Evolutionary conservation across 495 filamentous ascomycete genomes (phyloP).

Genomic region (Friedmanniomyces endolithicus): DNA sequence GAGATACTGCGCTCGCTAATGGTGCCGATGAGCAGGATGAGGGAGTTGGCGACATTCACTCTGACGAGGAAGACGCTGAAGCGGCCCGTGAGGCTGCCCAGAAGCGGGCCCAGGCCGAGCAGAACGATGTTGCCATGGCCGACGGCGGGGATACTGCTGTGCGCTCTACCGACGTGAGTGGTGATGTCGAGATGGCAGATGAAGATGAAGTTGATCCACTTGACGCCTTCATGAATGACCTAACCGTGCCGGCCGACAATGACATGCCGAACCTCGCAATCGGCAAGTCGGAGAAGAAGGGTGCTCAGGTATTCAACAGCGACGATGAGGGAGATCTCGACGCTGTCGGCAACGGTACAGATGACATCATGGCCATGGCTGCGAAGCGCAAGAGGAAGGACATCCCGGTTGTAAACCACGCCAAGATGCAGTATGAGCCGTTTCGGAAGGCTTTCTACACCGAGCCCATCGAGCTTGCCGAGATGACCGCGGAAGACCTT

Average conservation of each 20-base stretch:
- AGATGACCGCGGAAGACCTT: slow-evolving; percentile 78
- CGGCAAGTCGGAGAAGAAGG: slow-evolving; percentile 31
- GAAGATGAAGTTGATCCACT: slow-evolving; percentile 76
- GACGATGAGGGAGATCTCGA: slow-evolving; percentile 68
- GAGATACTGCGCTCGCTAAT: slow-evolving; percentile 45
- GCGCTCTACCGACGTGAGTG: slow-evolving; percentile 21
- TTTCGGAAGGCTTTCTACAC: slow-evolving; percentile 92
- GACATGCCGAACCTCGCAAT: slow-evolving; percentile 17
- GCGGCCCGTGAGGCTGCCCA: slow-evolving; percentile 70
- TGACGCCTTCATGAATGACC: slow-evolving; percentile 87
- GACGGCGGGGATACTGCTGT: slow-evolving; percentile 26
- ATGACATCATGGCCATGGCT: slow-evolving; percentile 76
- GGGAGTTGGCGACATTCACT: slow-evolving; percentile 62
- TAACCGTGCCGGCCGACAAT: slow-evolving; percentile 35
- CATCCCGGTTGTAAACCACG: slow-evolving; percentile 71
- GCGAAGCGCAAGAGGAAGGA: slow-evolving; percentile 96
- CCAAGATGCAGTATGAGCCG: slow-evolving; percentile 68
- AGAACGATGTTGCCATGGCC: slow-evolving; percentile 31
- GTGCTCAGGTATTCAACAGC: slow-evolving; percentile 79
- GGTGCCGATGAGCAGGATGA: slow-evolving; percentile 54
- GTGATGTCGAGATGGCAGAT: slow-evolving; percentile 38
- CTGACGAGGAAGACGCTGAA: slow-evolving; percentile 76
- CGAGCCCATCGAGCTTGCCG: slow-evolving; percentile 69
- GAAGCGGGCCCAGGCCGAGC: slow-evolving; percentile 52
- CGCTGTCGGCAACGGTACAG: slow-evolving; percentile 59